Base-by-base conservation (phyloP, 108 stramenopile genomes). In the Fistulifera solaris region DNA sequence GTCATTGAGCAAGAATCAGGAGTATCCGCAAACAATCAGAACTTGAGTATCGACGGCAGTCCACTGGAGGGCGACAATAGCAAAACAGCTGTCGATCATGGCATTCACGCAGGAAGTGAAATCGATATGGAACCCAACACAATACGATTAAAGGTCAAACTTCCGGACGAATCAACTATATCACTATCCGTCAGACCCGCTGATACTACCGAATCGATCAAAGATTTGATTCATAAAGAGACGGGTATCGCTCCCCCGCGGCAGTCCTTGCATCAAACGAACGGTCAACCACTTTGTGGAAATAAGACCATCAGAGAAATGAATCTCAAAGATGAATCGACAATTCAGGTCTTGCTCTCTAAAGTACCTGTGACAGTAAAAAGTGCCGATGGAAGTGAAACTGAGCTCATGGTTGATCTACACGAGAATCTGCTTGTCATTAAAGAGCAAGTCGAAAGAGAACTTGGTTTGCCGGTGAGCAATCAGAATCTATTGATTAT, bases 301-400 rank as follows among this genome's bases (percentile, higher is more conserved):
- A 47, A 40, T 18, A 15, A 28, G 13, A 48, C 64, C 0, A 40
- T 53, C 23, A 57, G 57, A 21, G 56, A 65, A 21, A 40, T 49
- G 38, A 55, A 55, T 12, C 1, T 65, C 23, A 48, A 51, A 27
- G 63, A 65, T 16, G 63, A 55, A 15, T 57, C 55, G 18, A 40
- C 17, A 7, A 13, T 65, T 14, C 35, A 40, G 7, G 63, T 51
- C 8, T 54, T 50, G 17, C 53, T 57, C 26, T 18, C 40, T 21
- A 65, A 65, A 35, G 21, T 56, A n/a, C 63, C 54, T n/a, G 52
- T 65, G 19, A 65, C 55, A 8, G 63, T 65, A 10, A 56, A 65
- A 5, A 50, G 15, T 28, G 44, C 35, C 54, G 63, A 65, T 41
- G 63, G 48, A 18, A 56, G 48, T 14, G 12, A 23, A 12, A 49